Percentiles rank a stretch among this genome's conserved stretches.
Conservation (phyloP, 108 stramenopile genomes). For the Cyclotella cryptica region DNA sequence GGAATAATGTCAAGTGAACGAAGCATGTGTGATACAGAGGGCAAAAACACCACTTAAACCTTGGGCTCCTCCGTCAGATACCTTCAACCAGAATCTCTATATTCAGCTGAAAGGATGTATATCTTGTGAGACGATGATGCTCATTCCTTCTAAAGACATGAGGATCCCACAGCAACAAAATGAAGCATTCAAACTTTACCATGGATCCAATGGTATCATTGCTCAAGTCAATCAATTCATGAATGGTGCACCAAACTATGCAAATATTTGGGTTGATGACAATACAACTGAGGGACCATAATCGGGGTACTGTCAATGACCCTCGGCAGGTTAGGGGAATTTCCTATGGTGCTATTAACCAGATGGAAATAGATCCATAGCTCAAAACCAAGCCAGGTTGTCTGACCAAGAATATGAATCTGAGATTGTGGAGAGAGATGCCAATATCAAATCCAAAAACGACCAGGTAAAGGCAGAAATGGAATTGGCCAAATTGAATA, state of each 20-base stretch:
- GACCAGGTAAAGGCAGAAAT: background rate
- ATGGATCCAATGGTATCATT: background rate
- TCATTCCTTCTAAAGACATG: too few species aligned
- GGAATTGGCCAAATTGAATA: conserved; percentile 1
- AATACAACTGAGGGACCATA: background rate
- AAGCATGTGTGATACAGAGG: too few species aligned
- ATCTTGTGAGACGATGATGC: too few species aligned
- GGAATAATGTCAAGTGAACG: too few species aligned
- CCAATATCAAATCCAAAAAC: background rate
- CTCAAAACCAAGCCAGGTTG: background rate
- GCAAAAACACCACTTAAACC: too few species aligned
- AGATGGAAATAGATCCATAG: background rate
- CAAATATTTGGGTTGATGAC: background rate
- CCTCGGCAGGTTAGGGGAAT: background rate
- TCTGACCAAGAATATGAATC: background rate
- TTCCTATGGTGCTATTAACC: background rate
- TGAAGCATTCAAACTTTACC: too few species aligned
- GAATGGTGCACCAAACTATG: background rate
- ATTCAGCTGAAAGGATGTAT: too few species aligned
- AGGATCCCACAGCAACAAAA: too few species aligned
- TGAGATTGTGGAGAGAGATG: background rate
- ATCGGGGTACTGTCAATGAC: background rate
- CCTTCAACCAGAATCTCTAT: too few species aligned
- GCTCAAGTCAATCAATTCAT: background rate
- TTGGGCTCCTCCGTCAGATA: too few species aligned